Base-by-base conservation (phyloP, 23 red algal genomes). In the Gracilaria caudata region DNA sequence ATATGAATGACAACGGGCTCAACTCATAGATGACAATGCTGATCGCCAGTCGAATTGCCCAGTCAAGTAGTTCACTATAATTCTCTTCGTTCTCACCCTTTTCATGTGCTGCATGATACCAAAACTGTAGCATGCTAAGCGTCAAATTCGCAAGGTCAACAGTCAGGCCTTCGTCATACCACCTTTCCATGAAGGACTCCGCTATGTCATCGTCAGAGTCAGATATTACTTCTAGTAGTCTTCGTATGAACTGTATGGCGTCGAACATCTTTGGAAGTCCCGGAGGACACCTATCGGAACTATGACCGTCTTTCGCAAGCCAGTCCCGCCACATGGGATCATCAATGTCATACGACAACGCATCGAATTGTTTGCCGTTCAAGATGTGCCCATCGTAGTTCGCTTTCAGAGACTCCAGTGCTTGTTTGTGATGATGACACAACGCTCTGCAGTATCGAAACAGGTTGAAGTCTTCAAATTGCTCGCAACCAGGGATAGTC, bases 11-110 rank as follows among this genome's bases (percentile, higher is more conserved):
- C n/a, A 33, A 47, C 23, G 70, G 70, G 35, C 70, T 75, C 29
- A 75, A 33, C 70, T 75, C 70, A 29, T 75, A 75, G 13, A 49
- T 36, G 70, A 75, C 43, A 47, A 75, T 75, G 32, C 38, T 75
- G 40, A 23, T 46, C 21, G 21, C 43, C 10, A 75, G 70, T 25
- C 70, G 70, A 49, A 75, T 75, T 7, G 35, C 37, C 39, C 70
- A 75, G 4, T 75, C 70, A 46, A 75, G 1, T 12, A 75, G 38
- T 49, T 75, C 70, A n/a, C 70, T 75, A 40, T 75, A 47, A 40
- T 75, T 75, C 33, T 75, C 70, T 29, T 75, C 70, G 70, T 38
- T 43, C 21, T 75, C 70, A 12, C 0, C 40, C 23, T 75, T 49
- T 1, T 47, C 39, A 11, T 24, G 70, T 5, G 47, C 47, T 75